A percentile compares a stretch with the other conserved stretches of the same genome.
phyloP scores from a whole-genome alignment of 106 monocot genomes.

The Phalaenopsis equestris region DNA sequence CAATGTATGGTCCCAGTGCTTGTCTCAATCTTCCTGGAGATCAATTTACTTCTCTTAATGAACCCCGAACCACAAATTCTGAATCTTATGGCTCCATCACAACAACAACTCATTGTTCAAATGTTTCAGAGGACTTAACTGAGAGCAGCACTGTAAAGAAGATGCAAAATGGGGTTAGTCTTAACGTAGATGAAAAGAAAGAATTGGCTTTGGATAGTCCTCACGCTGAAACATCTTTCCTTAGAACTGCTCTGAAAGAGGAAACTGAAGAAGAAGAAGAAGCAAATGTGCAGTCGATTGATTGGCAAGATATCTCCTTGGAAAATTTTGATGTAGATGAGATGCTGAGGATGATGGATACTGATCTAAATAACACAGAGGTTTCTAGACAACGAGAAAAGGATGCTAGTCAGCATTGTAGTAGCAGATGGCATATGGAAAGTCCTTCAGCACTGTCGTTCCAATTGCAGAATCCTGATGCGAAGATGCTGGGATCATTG shows the following conservation, averaged over 20 bases:
- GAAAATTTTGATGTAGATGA: conserved; percentile 39
- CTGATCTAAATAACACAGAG: background rate
- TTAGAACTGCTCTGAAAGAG: background rate
- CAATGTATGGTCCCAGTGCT: conserved; percentile 61
- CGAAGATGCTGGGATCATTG: conserved; percentile 15
- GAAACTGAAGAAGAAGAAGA: background rate
- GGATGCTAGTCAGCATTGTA: background rate
- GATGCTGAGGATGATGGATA: conserved; percentile 31
- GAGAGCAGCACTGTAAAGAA: background rate
- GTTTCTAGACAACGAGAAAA: no score
- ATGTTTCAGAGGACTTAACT: background rate
- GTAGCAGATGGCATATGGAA: background rate
- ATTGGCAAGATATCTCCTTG: conserved; percentile 10
- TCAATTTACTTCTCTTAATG: background rate
- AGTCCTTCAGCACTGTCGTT: conserved; percentile 5
- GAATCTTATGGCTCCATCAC: conserved; percentile 17
- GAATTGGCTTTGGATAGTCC: background rate
- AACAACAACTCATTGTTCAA: background rate
- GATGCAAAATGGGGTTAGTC: background rate
- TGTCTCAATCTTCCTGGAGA: conserved; percentile 45
- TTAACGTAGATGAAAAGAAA: no score
- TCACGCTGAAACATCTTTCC: background rate
- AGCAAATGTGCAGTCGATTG: background rate
- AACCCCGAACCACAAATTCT: background rate
- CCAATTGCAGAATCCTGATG: conserved; percentile 29